Base-by-base conservation (phyloP, 768 basidiomycete species). In the Suillus luteus region DNA sequence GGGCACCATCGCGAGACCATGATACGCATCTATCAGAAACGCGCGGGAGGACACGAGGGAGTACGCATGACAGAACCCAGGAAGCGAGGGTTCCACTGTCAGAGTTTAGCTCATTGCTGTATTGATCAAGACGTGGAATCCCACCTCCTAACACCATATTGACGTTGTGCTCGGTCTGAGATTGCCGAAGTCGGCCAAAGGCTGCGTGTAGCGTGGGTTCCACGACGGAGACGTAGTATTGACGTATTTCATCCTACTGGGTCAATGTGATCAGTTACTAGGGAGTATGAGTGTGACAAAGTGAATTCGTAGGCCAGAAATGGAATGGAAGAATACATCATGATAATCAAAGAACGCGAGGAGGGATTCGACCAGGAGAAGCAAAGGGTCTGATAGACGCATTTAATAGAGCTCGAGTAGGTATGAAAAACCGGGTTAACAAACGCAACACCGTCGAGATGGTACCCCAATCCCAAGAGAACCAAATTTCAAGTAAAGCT, bases 21-120 rank as follows among this genome's bases (percentile, higher is more conserved):
- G 92, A 71, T 86, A 95, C 8, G 85, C 82, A 74, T 96, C 94
- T 65, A 94, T 85, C 64, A 92, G 79, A 76, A 96, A 96, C 3
- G 92, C 89, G 44, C 94, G 82, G 5, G 92, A 90, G 3, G 88
- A 90, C 59, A 96, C 91, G 40, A 95, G 82, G 2, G 83, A 77
- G 68, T 83, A 86, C 5, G 76, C 75, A 35, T 68, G 74, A 40
- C 72, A 75, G 44, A 74, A 75, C 35, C 74, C 76, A 33, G 67
- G 41, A 38, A 76, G 68, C 22, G 76, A 76, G 55, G 65, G 63
- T 52, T 51, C 46, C 22, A n/a, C 35, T 22, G 48, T 37, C 10
- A 37, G 51, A 31, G 40, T 17, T 65, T 55, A 54, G 51, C 33
- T 24, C 64, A 37, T 59, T 15, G 67, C 11, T 44, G 24, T 8